Base-by-base conservation (phyloP, 345 rosid genomes). In the Eucalyptus pumila region DNA sequence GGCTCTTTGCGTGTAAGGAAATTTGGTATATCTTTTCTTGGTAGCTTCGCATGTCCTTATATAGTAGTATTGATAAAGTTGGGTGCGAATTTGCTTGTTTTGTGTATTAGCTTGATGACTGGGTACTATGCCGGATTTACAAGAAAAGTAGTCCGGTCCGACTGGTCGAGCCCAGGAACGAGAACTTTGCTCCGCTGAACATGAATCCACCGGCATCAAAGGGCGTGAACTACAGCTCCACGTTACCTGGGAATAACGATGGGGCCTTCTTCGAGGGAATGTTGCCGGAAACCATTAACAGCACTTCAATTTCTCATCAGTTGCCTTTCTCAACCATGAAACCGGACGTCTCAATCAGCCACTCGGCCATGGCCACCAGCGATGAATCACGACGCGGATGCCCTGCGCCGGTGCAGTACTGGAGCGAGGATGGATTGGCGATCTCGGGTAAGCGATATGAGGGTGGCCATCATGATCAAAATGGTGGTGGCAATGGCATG, bases 91-190 rank as follows among this genome's bases (percentile, higher is more conserved):
- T 40, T 87, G 52, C 47, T 87, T 62, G n/a, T 62, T 58, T 40
- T 87, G 51, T 86, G 52, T 58, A 86, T 24, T 65, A 94, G 95
- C 93, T 94, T 86, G 95, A 94, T 86, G 95, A 94, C 87, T 94
- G 94, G 95, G 95, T 94, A 87, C 72, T 94, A 17, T 94, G 95
- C 88, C 94, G 94, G 90, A 94, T 94, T 69, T 94, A 94, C 91
- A 93, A 94, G 94, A 94, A 94, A 81, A 89, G 87, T 88, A 90
- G 86, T 87, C 88, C 92, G 6, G 40, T 42, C 40, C 69, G 65
- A 47, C 81, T 14, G 52, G 49, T 40, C 2, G 88, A 87, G 54
- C 50, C 54, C 14, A 80, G 52, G 49, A 62, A 30, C 9, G 93
- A 6, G 92, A 92, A 48, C 93, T 23, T 76, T 23, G 85, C 47